Percentiles rank a stretch among this genome's conserved stretches.
Evolutionary conservation across 257 asterid species (phyloP).

Genomic region (Rhazya stricta): DNA sequence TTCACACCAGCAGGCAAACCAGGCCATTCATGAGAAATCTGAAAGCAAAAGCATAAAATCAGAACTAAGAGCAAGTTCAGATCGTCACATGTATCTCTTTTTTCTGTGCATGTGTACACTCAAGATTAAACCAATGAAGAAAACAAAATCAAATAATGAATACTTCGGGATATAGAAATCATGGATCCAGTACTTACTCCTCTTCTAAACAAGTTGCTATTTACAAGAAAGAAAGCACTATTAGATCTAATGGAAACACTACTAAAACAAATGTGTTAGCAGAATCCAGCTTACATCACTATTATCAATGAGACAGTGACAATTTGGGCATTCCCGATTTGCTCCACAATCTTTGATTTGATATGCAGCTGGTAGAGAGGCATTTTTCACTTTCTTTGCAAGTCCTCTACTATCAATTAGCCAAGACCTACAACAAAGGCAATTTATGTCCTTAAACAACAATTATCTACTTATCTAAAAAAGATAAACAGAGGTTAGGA

Average conservation of each 20-base stretch:
- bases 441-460: background rate
- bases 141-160: background rate
- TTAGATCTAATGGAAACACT: background rate
- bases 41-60: conserved; percentile 18
- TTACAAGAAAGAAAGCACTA: conserved; percentile 3
- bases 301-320: conserved; percentile 49
- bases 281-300: conserved; percentile 53
- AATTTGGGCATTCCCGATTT: conserved; percentile 59
- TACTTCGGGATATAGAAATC: background rate
- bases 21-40: conserved; percentile 72
- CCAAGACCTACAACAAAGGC: conserved; percentile 59
- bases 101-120: background rate
- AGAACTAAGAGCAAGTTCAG: background rate
- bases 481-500: background rate
- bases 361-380: conserved; percentile 37
- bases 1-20: conserved; percentile 84
- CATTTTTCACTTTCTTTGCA: conserved; percentile 69
- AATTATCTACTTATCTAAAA: too few relatives aligned
- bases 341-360: conserved; percentile 74
- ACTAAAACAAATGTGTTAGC: background rate
- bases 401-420: conserved; percentile 59
- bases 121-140: background rate
- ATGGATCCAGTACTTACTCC: background rate
- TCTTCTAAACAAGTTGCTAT: background rate
- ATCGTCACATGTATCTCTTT: background rate